phyloP scores from a whole-genome alignment of 768 basidiomycete species.

The Kwoniella europaea region DNA sequence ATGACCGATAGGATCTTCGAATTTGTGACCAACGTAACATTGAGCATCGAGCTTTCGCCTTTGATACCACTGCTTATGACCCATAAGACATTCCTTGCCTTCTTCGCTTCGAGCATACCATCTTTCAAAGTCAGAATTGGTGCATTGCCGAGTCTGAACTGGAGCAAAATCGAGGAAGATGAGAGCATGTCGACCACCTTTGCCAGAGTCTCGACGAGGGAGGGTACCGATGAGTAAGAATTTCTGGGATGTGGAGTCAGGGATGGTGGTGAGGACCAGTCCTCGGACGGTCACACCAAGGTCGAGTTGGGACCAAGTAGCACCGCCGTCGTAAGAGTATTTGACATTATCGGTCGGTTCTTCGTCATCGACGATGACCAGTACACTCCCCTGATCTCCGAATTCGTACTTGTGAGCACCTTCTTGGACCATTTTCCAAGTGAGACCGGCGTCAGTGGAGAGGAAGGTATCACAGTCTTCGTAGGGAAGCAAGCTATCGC shows the following conservation, averaged over 20 bases:
- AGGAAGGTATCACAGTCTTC: constrained; percentile 92
- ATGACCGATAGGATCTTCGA: constrained; percentile 78
- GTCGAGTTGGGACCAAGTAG: constrained; percentile 77
- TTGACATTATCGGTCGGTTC: constrained; percentile 69
- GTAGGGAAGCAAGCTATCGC: constrained; percentile 70
- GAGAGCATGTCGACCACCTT: constrained; percentile 68
- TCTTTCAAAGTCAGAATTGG: constrained; percentile 72
- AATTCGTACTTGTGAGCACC: constrained; percentile 95
- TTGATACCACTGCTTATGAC: constrained; percentile 95
- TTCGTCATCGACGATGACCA: constrained; percentile 84
- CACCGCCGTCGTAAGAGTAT: constrained; percentile 83
- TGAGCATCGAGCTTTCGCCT: constrained; percentile 80
- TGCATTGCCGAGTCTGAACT: constrained; percentile 72
- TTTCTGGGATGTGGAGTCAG: constrained; percentile 95
- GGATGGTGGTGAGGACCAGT: constrained; percentile 79
- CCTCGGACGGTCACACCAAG: constrained; percentile 75
- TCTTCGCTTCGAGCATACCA: constrained; percentile 80
- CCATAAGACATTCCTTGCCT: constrained; percentile 84
- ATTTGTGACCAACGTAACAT: constrained; percentile 91
- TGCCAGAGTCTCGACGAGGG: constrained; percentile 64
- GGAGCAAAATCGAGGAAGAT: constrained; percentile 83
- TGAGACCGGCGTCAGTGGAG: constrained; percentile 83
- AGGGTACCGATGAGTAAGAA: constrained; percentile 86
- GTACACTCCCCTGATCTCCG: constrained; percentile 83
- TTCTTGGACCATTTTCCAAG: constrained; percentile 76